phyloP scores from a whole-genome alignment of 2,329 filamentous ascomycete species.

The Coniella lustricola region DNA sequence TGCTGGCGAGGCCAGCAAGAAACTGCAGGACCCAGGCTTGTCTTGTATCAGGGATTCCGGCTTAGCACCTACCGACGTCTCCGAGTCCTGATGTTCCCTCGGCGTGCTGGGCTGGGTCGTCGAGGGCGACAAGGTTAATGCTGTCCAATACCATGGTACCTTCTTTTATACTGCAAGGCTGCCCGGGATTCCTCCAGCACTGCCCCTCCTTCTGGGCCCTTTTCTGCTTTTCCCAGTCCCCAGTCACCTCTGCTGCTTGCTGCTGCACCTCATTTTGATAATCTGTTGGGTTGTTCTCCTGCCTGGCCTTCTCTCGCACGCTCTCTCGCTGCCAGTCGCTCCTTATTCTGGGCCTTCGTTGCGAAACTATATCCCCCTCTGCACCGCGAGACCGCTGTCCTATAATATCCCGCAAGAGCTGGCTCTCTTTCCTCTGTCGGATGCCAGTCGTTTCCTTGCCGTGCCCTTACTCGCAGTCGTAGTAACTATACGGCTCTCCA shows the following conservation, averaged over 20 bases:
- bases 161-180: conserved; percentile 46
- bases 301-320: conserved; percentile 8
- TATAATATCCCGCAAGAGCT: conserved; percentile 45
- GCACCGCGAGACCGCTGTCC: conserved; percentile 35
- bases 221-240: conserved; percentile 35
- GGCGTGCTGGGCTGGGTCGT: conserved; percentile 30
- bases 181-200: conserved; percentile 40
- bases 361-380: conserved; percentile 28
- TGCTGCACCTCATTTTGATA: conserved; percentile 23
- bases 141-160: conserved; percentile 34
- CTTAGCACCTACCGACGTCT: conserved; percentile 44
- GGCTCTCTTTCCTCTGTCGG: conserved; percentile 44
- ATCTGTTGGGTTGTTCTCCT: too few species aligned
- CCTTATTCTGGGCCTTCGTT: conserved; percentile 32
- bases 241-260: conserved; percentile 30
- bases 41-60: conserved; percentile 43
- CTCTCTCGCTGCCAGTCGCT: conserved; percentile 40
- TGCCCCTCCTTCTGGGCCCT: conserved; percentile 37
- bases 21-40: conserved; percentile 23
- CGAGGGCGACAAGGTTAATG: conserved; percentile 30
- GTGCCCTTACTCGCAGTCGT: conserved; percentile 31
- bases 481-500: conserved; percentile 33
- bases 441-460: conserved; percentile 27
- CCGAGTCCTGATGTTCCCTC: conserved; percentile 37
- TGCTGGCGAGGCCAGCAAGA: conserved; percentile 25